These are phyloP conservation scores for Ballota nigra DNA, from an alignment of 257 asterid genomes.

Conservation along the genomic window DNA sequence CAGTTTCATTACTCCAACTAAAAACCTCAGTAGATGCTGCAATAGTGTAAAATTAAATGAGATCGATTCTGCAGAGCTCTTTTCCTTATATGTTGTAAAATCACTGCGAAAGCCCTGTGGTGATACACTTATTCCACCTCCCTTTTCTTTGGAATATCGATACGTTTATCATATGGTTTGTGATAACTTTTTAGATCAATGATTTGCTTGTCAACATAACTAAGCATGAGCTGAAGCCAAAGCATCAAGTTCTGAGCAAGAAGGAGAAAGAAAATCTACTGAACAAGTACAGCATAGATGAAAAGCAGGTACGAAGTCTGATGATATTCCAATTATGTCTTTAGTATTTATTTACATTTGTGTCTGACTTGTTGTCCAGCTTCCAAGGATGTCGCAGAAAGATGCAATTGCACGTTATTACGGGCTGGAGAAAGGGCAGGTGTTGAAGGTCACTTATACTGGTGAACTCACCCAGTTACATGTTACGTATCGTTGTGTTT, in stretches of 20 bases:
- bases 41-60: neutral
- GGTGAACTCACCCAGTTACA: constrained; percentile 77
- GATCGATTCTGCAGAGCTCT: no score
- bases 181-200: constrained; percentile 49
- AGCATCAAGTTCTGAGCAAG: constrained; percentile 66
- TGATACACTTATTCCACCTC: no score
- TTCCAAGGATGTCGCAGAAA: constrained; percentile 70
- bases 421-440: constrained; percentile 80
- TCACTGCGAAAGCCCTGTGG: neutral
- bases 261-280: constrained; percentile 66
- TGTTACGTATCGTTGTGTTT: constrained; percentile 72
- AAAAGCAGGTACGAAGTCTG: constrained; percentile 61
- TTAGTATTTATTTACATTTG: constrained; percentile 1
- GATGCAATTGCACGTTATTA: constrained; percentile 87
- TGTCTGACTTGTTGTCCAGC: constrained; percentile 41
- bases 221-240: constrained; percentile 84
- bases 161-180: neutral
- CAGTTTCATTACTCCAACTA: no score
- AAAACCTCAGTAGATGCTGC: neutral
- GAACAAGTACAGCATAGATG: constrained; percentile 64
- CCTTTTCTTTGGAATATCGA: neutral
- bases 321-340: neutral
- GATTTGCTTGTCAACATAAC: constrained; percentile 86
- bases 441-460: constrained; percentile 65
- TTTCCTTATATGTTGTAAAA: neutral